A percentile compares a stretch with the other conserved stretches of the same genome.
These are phyloP conservation scores for Metschnikowia orientalis DNA, from an alignment of 805 yeast species.

Conservation along the genomic window DNA sequence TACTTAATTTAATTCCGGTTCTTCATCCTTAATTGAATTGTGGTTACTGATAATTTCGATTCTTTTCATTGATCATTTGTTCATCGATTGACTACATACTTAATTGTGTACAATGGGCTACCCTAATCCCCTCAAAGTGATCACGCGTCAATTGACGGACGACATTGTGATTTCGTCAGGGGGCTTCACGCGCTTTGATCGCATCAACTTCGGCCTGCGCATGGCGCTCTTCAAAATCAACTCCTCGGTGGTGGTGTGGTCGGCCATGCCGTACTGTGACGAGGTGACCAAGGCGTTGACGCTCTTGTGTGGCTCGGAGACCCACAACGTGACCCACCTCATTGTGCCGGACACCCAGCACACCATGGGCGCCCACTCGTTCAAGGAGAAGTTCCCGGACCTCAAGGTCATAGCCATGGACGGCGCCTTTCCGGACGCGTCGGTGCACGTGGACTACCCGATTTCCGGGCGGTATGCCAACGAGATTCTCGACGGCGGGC, in stretches of 20 bases:
- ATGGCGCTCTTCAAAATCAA: slow-evolving; percentile 37
- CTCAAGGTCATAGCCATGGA: slow-evolving; percentile 54
- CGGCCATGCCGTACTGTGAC: slow-evolving; percentile 53
- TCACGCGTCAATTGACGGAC: slow-evolving; percentile 28
- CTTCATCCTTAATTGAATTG: too few relatives aligned
- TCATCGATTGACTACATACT: slow-evolving; percentile 4
- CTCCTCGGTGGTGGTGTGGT: slow-evolving; percentile 40
- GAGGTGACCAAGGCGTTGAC: slow-evolving; percentile 40
- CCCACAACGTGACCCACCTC: slow-evolving; percentile 42
- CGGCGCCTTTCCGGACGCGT: slow-evolving; percentile 26
- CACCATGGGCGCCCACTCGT: slow-evolving; percentile 55
- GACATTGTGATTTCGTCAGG: slow-evolving; percentile 33
- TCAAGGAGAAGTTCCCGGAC: slow-evolving; percentile 47
- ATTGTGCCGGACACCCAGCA: slow-evolving; percentile 64
- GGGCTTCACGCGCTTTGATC: slow-evolving; percentile 30
- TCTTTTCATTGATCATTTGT: not conserved
- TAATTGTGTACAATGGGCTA: slow-evolving; percentile 15
- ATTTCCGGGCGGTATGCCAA: slow-evolving; percentile 36
- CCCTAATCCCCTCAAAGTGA: slow-evolving; percentile 31
- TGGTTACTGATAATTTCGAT: too few relatives aligned
- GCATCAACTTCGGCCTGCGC: slow-evolving; percentile 38
- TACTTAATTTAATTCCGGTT: too few relatives aligned
- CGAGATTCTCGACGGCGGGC: slow-evolving; percentile 22
- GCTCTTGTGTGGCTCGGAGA: slow-evolving; percentile 26
- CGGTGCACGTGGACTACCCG: slow-evolving; percentile 38